These are phyloP conservation scores for Rhodomyrtus psidioides DNA, from an alignment of 441 rosid species.

Conservation along the genomic window DNA sequence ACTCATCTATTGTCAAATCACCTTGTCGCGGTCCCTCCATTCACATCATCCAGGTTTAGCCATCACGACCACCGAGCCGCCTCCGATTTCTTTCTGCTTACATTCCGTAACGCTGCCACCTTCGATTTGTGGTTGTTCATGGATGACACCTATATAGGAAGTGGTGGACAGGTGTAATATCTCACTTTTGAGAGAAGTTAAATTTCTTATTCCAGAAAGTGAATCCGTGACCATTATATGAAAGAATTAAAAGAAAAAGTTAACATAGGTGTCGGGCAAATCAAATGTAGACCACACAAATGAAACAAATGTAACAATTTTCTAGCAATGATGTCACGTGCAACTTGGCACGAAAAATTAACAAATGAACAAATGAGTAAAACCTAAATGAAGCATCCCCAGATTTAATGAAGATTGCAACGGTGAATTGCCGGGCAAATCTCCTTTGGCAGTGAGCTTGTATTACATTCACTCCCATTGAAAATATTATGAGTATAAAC, in stretches of 20 bases:
- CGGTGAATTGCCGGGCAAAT: constrained; percentile 16
- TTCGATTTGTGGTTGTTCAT: not conserved
- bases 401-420: constrained; percentile 3
- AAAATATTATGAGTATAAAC: not conserved
- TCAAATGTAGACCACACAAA: not conserved
- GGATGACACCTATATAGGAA: not conserved
- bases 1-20: not conserved
- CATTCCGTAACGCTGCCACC: not conserved
- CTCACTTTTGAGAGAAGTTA: not conserved
- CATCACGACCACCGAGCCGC: not conserved
- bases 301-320: not conserved
- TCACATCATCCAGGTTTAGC: not conserved
- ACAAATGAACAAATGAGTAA: not conserved
- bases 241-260: not conserved
- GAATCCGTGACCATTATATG: not conserved
- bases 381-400: not conserved
- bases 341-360: not conserved
- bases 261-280: no score
- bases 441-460: constrained; percentile 2
- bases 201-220: no score
- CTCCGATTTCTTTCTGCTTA: not conserved
- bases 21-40: not conserved
- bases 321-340: not conserved
- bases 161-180: not conserved
- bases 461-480: not conserved